Percentiles rank a stretch among this genome's conserved stretches.
These are phyloP conservation scores for Aspergillus clavatus DNA, from an alignment of 2,329 filamentous ascomycete species.

Conservation along the genomic window DNA sequence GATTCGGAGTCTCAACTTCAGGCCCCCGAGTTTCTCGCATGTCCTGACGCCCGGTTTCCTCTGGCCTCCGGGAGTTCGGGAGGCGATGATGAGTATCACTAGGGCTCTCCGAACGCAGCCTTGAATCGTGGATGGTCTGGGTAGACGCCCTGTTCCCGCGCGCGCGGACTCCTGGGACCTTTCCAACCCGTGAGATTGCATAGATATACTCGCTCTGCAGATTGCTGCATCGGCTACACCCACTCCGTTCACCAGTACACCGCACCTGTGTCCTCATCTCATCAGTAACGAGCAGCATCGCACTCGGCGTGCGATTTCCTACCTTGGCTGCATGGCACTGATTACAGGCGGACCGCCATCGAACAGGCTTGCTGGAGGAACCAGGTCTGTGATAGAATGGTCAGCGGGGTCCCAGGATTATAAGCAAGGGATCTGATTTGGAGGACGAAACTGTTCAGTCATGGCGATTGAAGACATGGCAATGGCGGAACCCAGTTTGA, in stretches of 20 bases:
- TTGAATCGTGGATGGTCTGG: neutral
- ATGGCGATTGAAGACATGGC: neutral
- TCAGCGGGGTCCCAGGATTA: neutral
- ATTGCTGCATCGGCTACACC: neutral
- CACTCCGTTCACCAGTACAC: neutral
- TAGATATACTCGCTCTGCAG: neutral
- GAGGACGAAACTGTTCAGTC: neutral
- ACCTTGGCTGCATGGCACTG: slow-evolving; percentile 4
- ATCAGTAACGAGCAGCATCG: neutral
- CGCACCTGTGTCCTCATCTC: neutral
- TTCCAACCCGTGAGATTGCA: neutral
- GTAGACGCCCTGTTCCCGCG: neutral
- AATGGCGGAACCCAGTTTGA: neutral
- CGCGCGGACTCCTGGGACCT: neutral
- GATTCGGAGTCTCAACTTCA: neutral
- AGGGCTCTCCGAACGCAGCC: neutral
- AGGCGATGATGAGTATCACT: neutral
- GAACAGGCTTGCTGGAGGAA: slow-evolving; percentile 2
- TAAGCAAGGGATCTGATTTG: neutral
- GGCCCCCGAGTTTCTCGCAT: neutral
- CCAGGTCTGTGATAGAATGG: neutral
- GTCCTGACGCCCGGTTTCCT: neutral
- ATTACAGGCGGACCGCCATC: slow-evolving; percentile 2
- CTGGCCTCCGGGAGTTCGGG: neutral
- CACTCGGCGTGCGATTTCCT: neutral